These are phyloP conservation scores for Podospora pseudocomata DNA, from an alignment of 495 filamentous ascomycete species.

Conservation along the genomic window DNA sequence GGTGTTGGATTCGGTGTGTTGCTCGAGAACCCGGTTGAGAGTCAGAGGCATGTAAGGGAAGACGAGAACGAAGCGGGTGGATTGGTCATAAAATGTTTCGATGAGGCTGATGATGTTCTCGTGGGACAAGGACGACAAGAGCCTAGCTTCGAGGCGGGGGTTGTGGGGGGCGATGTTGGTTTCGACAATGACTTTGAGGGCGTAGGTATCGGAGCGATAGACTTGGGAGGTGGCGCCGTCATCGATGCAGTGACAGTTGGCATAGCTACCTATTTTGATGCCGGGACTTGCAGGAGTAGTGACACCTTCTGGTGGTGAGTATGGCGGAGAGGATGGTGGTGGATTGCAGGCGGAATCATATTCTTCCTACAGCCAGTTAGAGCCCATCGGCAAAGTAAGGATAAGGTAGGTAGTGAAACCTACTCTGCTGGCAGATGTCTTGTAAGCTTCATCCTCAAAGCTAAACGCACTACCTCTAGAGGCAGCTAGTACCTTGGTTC, in stretches of 20 bases:
- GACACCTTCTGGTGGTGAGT: background rate
- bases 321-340: background rate
- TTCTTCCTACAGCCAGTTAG: constrained; percentile 37
- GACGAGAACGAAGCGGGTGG: constrained; percentile 66
- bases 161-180: constrained; percentile 77
- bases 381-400: background rate
- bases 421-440: constrained; percentile 39
- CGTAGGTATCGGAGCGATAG: constrained; percentile 54
- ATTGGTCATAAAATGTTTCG: constrained; percentile 65
- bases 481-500: constrained; percentile 21
- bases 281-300: constrained; percentile 27
- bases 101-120: constrained; percentile 58
- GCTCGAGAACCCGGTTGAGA: constrained; percentile 44
- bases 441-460: constrained; percentile 44
- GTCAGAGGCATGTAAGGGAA: constrained; percentile 81
- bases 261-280: constrained; percentile 67
- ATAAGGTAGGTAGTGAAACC: constrained; percentile 10
- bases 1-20: background rate
- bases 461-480: constrained; percentile 31
- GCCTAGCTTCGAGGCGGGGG: constrained; percentile 68
- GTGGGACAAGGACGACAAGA: constrained; percentile 54
- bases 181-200: constrained; percentile 85
- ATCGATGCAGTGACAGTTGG: constrained; percentile 62
- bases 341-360: constrained; percentile 39
- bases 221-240: constrained; percentile 81